Base-by-base conservation (phyloP, 1,284 basidiomycete species). In the Xerocomus amazonicus region DNA sequence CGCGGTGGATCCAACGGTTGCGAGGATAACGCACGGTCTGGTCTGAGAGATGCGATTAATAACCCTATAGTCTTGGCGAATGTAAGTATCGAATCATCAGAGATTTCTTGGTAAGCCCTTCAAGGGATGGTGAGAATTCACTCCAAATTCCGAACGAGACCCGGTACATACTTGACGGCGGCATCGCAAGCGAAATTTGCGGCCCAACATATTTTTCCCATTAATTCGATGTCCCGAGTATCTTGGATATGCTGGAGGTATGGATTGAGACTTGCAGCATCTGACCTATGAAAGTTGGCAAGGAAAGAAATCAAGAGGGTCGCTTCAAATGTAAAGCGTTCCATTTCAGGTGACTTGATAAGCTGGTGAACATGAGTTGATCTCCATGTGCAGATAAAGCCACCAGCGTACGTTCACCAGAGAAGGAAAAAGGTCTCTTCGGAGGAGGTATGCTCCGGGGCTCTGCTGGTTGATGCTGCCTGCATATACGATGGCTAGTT, bases 261-360 rank as follows among this genome's bases (percentile, higher is more conserved):
- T 1, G 78, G 79, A 62, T 87, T 87, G 36, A 83, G 70, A 50
- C 76, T 81, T 8, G 79, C 79, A 10, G 81, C 81, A 57, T 84
- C 82, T 0, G 81, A 81, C 57, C 80, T 81, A 61, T 86, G 83
- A 58, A 81, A 87, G 56, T 84, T 82, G 46, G 79, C 79, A 1
- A 87, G 71, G 29, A 84, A 65, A 12, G 74, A 72, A 23, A 84
- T 73, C 9, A 86, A 67, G 7, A 84, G 64, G 1, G 73, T 65
- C 1, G 79, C 79, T 59, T 84, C 83, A 47, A 83, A 81, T 0
- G 79, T 73, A 58, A 70, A 83, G 39, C 71, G 70, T 51, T 76
- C 73, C 4, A 77, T 84, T 27, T 78, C 73, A 3, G 73, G 75
- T 10, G 71, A 71, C 51, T 74, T 81, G 26, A 82, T 72, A 28